Evolutionary conservation across 1,284 basidiomycete genomes (phyloP).

Genomic region (Bondarzewia mesenterica): DNA sequence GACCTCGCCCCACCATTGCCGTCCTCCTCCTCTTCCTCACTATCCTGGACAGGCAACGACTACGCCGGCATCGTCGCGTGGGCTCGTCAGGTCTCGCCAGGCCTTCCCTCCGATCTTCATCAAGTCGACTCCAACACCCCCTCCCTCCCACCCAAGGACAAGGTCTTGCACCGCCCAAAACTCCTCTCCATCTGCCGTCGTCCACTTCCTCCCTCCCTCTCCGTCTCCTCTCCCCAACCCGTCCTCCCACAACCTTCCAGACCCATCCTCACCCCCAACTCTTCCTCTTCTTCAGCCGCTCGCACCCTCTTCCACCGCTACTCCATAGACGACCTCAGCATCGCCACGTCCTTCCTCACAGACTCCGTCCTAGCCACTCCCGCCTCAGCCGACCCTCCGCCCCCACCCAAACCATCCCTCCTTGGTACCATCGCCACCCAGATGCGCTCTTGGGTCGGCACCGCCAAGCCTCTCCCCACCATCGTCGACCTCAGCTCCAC

Average conservation of each 20-base stretch:
- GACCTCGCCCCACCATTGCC: constrained; percentile 11
- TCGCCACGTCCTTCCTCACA: constrained; percentile 20
- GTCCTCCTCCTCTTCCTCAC: constrained; percentile 11
- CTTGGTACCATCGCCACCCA: constrained; percentile 13
- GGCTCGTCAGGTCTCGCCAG: constrained; percentile 23
- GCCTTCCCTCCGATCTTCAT: constrained; percentile 19
- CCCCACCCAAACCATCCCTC: constrained; percentile 8
- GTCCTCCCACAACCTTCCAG: constrained; percentile 22
- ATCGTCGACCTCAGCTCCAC: constrained; percentile 14
- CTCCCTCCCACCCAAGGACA: constrained; percentile 15
- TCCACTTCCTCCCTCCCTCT: constrained; percentile 40
- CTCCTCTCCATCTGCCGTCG: constrained; percentile 31
- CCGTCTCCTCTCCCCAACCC: constrained; percentile 20
- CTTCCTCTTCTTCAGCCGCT: constrained; percentile 3
- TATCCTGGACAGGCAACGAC: constrained; percentile 23
- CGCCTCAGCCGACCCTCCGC: constrained; percentile 11
- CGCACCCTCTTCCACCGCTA: constrained; percentile 18
- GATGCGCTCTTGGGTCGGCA: constrained; percentile 12
- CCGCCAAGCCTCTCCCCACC: constrained; percentile 5
- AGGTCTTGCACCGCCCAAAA: constrained; percentile 27
- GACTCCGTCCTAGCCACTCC: constrained; percentile 24
- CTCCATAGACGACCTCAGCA: constrained; percentile 19
- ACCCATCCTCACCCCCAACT: constrained; percentile 22
- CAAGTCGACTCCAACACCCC: constrained; percentile 18
- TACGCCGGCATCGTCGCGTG: constrained; percentile 26